These are phyloP conservation scores for Adansonia grandidieri DNA, from an alignment of 441 rosid species.

Conservation along the genomic window DNA sequence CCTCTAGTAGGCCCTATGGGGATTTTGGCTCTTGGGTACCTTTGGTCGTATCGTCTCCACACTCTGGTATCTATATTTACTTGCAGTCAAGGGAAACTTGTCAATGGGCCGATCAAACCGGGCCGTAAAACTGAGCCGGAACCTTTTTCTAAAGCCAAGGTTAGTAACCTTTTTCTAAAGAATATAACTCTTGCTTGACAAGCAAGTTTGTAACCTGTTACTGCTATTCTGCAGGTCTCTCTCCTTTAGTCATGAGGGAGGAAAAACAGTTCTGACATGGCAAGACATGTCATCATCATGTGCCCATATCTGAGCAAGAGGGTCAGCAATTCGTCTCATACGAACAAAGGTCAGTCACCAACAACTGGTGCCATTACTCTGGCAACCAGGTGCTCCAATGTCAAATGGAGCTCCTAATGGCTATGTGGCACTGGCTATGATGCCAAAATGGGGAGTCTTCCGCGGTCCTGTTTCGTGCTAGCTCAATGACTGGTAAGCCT, in stretches of 20 bases:
- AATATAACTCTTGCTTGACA: too few relatives aligned
- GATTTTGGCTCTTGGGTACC: too few relatives aligned
- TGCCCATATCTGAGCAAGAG: constrained; percentile 74
- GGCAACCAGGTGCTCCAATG: constrained; percentile 58
- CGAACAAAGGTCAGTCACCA: constrained; percentile 63
- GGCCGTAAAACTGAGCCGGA: too few relatives aligned
- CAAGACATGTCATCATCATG: constrained; percentile 71
- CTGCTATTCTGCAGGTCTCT: constrained; percentile 61
- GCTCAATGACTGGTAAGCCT: constrained; percentile 67
- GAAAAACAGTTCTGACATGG: constrained; percentile 75
- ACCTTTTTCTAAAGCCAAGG: too few relatives aligned
- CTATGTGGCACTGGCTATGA: constrained; percentile 51
- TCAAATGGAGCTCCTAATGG: constrained; percentile 57
- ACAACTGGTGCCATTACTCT: constrained; percentile 68
- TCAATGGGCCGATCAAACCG: too few relatives aligned
- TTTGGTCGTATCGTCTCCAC: too few relatives aligned
- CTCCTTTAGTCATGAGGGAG: constrained; percentile 77
- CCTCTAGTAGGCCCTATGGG: too few relatives aligned
- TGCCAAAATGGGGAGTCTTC: constrained; percentile 69
- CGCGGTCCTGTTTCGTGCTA: constrained; percentile 70
- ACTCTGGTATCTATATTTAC: too few relatives aligned
- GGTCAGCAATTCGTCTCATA: constrained; percentile 72
- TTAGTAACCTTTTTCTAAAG: too few relatives aligned
- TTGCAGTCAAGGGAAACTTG: too few relatives aligned
- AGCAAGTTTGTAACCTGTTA: background rate